These are phyloP conservation scores for Aspergillus alliaceus DNA, from an alignment of 2,329 filamentous ascomycete species.

Conservation along the genomic window DNA sequence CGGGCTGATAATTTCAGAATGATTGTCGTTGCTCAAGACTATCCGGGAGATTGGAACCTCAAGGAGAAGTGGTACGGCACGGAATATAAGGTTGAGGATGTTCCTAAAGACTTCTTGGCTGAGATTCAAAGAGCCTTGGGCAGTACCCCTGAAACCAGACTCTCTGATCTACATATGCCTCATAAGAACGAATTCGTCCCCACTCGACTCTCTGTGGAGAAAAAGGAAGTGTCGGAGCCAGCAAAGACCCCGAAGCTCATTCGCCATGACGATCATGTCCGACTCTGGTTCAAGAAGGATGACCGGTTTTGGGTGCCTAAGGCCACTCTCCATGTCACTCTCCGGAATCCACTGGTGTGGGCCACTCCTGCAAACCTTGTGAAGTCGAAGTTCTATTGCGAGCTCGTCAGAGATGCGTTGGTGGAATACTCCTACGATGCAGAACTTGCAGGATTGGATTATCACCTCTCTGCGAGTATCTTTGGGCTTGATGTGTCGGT, in stretches of 20 bases:
- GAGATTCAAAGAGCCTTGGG: conserved; percentile 67
- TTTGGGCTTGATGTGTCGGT: conserved; percentile 76
- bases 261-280: conserved; percentile 75
- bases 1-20: conserved; percentile 88
- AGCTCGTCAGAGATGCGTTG: conserved; percentile 82
- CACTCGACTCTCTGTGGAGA: conserved; percentile 88
- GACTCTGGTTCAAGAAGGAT: conserved; percentile 98
- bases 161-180: conserved; percentile 76
- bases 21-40: conserved; percentile 77
- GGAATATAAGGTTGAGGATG: conserved; percentile 80
- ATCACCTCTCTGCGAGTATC: conserved; percentile 71
- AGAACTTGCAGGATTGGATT: conserved; percentile 84
- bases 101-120: conserved; percentile 71
- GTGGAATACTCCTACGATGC: conserved; percentile 96
- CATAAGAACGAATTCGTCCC: conserved; percentile 96
- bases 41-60: conserved; percentile 78
- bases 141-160: conserved; percentile 58
- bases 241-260: conserved; percentile 75
- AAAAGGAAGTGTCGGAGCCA: conserved; percentile 80
- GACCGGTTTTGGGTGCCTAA: conserved; percentile 98
- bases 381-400: conserved; percentile 76
- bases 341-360: conserved; percentile 76
- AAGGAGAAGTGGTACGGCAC: conserved; percentile 99
- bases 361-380: conserved; percentile 76
- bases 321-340: conserved; percentile 78